phyloP scores from a whole-genome alignment of 1,284 basidiomycete species.

The Pascua sp. region DNA sequence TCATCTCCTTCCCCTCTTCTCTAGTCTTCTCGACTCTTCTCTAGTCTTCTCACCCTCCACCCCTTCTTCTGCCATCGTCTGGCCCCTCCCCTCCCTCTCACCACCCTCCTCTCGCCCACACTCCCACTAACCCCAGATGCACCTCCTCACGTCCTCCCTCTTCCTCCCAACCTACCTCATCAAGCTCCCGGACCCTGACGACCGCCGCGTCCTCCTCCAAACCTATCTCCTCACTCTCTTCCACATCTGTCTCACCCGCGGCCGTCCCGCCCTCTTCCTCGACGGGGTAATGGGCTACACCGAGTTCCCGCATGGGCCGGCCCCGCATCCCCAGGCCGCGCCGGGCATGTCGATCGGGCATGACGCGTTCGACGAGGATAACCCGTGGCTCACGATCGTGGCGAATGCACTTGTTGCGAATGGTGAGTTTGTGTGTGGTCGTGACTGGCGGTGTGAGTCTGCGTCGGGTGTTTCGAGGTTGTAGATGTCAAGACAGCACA shows the following conservation, averaged over 20 bases:
- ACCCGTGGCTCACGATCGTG: constrained; percentile 61
- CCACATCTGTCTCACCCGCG: constrained; percentile 55
- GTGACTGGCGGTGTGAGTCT: too few relatives aligned
- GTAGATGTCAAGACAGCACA: too few relatives aligned
- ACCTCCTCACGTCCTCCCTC: constrained; percentile 61
- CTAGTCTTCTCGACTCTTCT: too few relatives aligned
- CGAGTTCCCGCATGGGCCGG: constrained; percentile 51
- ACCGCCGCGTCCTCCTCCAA: constrained; percentile 55
- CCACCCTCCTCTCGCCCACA: too few relatives aligned
- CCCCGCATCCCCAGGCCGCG: constrained; percentile 1
- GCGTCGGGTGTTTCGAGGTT: too few relatives aligned
- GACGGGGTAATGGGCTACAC: constrained; percentile 59
- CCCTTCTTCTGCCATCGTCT: too few relatives aligned
- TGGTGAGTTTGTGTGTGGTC: constrained; percentile 20
- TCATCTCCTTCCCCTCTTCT: too few relatives aligned
- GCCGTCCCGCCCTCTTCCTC: constrained; percentile 57
- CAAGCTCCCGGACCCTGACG: constrained; percentile 19
- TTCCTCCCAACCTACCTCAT: constrained; percentile 58
- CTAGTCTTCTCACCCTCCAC: too few relatives aligned
- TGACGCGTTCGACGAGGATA: constrained; percentile 44
- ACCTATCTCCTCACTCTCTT: constrained; percentile 55
- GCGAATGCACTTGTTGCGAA: constrained; percentile 57
- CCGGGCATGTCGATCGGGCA: constrained; percentile 20
- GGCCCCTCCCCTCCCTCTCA: too few relatives aligned
- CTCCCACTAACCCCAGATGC: constrained; percentile 52